A percentile compares a stretch with the other conserved stretches of the same genome.
Conservation (phyloP, 805 yeast species). For the Pichia paraexigua region DNA sequence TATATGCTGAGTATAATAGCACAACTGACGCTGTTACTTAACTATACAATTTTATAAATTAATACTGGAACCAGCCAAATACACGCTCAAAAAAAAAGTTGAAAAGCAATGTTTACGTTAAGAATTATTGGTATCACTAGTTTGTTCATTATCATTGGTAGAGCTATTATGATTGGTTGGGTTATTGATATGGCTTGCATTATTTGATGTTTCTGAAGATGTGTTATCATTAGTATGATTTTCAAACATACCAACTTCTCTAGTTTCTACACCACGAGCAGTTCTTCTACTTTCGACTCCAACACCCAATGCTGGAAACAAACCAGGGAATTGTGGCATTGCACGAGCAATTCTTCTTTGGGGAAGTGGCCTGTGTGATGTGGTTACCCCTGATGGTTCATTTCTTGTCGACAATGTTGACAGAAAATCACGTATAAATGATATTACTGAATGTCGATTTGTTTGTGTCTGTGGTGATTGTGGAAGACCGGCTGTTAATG, state of each 20-base stretch:
- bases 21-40: background rate
- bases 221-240: background rate
- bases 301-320: slow-evolving; percentile 39
- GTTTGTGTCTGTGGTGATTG: background rate
- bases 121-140: background rate
- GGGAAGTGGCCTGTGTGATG: background rate
- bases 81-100: too few species aligned
- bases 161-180: background rate
- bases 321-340: background rate
- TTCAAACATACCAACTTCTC: slow-evolving; percentile 4
- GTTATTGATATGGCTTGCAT: background rate
- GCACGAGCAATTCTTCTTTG: slow-evolving; percentile 15
- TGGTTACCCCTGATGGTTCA: background rate
- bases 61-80: too few species aligned
- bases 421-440: slow-evolving; percentile 7
- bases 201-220: background rate
- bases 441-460: background rate
- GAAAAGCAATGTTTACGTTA: background rate
- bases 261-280: slow-evolving; percentile 36
- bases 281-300: slow-evolving; percentile 45
- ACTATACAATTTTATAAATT: background rate
- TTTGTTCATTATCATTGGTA: background rate
- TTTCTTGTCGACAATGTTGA: slow-evolving; percentile 3
- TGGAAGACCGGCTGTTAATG: background rate
- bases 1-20: background rate